phyloP scores from a whole-genome alignment of 2,329 filamentous ascomycete species.

The Grosmannia penicillata region DNA sequence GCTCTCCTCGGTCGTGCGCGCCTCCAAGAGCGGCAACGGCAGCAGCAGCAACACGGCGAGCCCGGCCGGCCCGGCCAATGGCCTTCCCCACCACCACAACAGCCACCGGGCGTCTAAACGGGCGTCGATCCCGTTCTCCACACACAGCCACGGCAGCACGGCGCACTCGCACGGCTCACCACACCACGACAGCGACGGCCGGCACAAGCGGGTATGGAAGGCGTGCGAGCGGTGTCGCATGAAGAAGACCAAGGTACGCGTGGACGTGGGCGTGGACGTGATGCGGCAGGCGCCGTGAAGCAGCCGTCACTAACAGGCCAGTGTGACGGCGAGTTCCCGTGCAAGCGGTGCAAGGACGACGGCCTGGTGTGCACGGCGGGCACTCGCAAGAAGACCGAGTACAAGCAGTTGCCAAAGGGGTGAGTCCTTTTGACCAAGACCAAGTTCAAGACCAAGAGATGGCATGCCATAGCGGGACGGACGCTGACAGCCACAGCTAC shows the following conservation, averaged over 20 bases:
- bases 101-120: constrained; percentile 35
- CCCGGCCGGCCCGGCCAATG: not conserved
- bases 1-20: constrained; percentile 1
- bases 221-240: constrained; percentile 52
- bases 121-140: constrained; percentile 13
- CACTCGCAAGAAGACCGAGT: constrained; percentile 52
- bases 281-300: not conserved
- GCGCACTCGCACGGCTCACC: constrained; percentile 17
- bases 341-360: constrained; percentile 52
- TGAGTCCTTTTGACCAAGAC: no score
- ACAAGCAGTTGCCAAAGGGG: constrained; percentile 50
- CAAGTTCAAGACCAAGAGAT: no score
- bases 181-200: constrained; percentile 30
- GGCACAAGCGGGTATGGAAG: constrained; percentile 53
- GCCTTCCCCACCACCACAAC: constrained; percentile 10
- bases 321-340: constrained; percentile 52
- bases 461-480: no score
- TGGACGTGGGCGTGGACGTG: not conserved
- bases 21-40: constrained; percentile 11
- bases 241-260: constrained; percentile 52
- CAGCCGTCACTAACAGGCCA: constrained; percentile 13
- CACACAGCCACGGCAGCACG: constrained; percentile 8
- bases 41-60: constrained; percentile 5
- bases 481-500: constrained; percentile 26
- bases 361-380: constrained; percentile 49